Percentiles rank a stretch among this genome's conserved stretches.
phyloP scores from a whole-genome alignment of 768 basidiomycete genomes.

The Leccinum pellstonianum region DNA sequence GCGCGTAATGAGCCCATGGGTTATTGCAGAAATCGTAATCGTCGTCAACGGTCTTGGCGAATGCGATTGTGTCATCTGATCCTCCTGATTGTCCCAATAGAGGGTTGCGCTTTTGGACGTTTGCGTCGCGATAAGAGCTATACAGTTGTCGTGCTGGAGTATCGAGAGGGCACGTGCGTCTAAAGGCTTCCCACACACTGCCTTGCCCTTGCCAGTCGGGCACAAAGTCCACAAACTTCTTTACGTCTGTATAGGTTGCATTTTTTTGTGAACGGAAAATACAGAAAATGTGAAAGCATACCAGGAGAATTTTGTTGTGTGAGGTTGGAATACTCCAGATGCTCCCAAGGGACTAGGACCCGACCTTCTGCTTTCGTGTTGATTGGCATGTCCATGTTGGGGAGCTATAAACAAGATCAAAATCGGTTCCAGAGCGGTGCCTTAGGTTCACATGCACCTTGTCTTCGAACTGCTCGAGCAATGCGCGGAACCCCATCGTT shows the following conservation, averaged over 20 bases:
- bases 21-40: slow-evolving; percentile 74
- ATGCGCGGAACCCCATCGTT: slow-evolving; percentile 70
- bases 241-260: slow-evolving; percentile 34
- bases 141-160: slow-evolving; percentile 82
- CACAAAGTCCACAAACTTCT: slow-evolving; percentile 63
- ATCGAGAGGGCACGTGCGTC: slow-evolving; percentile 82
- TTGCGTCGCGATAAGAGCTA: slow-evolving; percentile 63
- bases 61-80: slow-evolving; percentile 59
- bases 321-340: slow-evolving; percentile 67
- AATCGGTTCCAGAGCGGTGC: not conserved
- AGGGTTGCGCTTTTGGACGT: slow-evolving; percentile 27
- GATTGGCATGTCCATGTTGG: slow-evolving; percentile 93
- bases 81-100: slow-evolving; percentile 25
- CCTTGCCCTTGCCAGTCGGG: slow-evolving; percentile 86
- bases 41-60: slow-evolving; percentile 60
- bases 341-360: slow-evolving; percentile 91
- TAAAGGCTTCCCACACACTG: slow-evolving; percentile 91
- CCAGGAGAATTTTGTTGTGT: slow-evolving; percentile 44
- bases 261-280: slow-evolving; percentile 2
- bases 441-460: slow-evolving; percentile 44
- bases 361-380: slow-evolving; percentile 94
- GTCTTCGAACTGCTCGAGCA: slow-evolving; percentile 69
- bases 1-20: slow-evolving; percentile 82
- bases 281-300: slow-evolving; percentile 13
- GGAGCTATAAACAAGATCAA: slow-evolving; percentile 50